Evolutionary conservation across 805 yeast species (phyloP).

Genomic region (Saccharomycopsis fermentans): DNA sequence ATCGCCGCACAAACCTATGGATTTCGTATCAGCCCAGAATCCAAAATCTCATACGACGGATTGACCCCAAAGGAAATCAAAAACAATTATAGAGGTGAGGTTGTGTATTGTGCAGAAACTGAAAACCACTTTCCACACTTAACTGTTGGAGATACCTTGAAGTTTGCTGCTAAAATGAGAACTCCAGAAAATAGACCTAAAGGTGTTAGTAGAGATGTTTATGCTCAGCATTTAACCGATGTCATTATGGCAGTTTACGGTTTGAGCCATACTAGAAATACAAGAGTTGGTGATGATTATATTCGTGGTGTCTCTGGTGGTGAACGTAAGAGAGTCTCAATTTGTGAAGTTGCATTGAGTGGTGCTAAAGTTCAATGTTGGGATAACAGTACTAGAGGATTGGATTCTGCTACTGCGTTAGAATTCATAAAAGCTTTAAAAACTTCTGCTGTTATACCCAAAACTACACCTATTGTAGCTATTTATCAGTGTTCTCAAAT

Average conservation of each 20-base stretch:
- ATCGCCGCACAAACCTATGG: conserved; percentile 49
- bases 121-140: conserved; percentile 55
- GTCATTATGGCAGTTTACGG: conserved; percentile 45
- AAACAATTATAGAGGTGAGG: conserved; percentile 48
- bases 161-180: conserved; percentile 43
- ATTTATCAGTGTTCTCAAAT: conserved; percentile 51
- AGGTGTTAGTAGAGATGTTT: conserved; percentile 39
- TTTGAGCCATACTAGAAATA: conserved; percentile 44
- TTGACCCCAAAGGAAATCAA: conserved; percentile 35
- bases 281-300: conserved; percentile 57
- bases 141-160: conserved; percentile 51
- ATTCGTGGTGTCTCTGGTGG: conserved; percentile 71
- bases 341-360: conserved; percentile 47
- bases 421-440: conserved; percentile 47
- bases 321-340: conserved; percentile 66
- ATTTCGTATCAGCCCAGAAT: conserved; percentile 35
- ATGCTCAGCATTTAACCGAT: conserved; percentile 38
- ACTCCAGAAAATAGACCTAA: conserved; percentile 48
- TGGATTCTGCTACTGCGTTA: conserved; percentile 53
- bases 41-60: conserved; percentile 42
- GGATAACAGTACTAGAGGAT: conserved; percentile 59
- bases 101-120: conserved; percentile 54
- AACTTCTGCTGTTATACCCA: conserved; percentile 38
- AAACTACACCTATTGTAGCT: conserved; percentile 49
- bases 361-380: conserved; percentile 43